Base-by-base conservation (phyloP, 2,329 filamentous ascomycete genomes). In the Cladosporium velox region DNA sequence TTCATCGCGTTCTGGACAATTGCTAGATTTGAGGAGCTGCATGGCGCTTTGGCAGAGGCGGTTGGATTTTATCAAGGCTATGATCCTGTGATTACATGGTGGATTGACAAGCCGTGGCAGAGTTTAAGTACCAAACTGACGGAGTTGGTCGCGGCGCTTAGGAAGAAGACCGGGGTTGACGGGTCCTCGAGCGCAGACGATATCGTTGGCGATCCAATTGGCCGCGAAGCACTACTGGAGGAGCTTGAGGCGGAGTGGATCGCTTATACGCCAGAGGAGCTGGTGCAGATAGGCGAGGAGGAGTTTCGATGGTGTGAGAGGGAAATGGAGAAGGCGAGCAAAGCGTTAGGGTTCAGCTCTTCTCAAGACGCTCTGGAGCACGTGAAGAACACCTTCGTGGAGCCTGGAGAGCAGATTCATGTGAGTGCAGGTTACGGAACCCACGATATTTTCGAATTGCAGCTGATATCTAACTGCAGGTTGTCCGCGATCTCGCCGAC, bases 221-320 rank as follows among this genome's bases (percentile, higher is more conserved):
- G 86, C 1, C 75, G 80, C 4, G 79, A 81, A 0, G 84, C 81
- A 0, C 76, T 88, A 0, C 73, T 85, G 0, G 78, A 79, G 12
- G 85, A 87, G 60, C 79, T 88, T 1, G 78, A 83, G 65, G 80
- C 82, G 0, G 86, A 88, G 72, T 82, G 86, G 80, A 86, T 88
- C 59, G 81, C 84, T 0, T 88, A 88, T 70, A 79, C 81, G 0
- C 86, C 86, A 0, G 84, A 87, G 65, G 83, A 88, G 71, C 77
- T 88, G 2, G 78, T 88, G 51, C 67, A 72, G 80, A 58, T 58
- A 58, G 32, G 55, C 14, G 55, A 58, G 41, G 55, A 58, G 34
- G 55, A 58, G 21, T 41, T 58, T 12, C 24, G 18, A 28, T 58
- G 55, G 34, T 58, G 55, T 41, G 55, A 86, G 62, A 67, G 52